Evolutionary conservation across 2,329 filamentous ascomycete genomes (phyloP).

Genomic region (Orbilia oligospora): DNA sequence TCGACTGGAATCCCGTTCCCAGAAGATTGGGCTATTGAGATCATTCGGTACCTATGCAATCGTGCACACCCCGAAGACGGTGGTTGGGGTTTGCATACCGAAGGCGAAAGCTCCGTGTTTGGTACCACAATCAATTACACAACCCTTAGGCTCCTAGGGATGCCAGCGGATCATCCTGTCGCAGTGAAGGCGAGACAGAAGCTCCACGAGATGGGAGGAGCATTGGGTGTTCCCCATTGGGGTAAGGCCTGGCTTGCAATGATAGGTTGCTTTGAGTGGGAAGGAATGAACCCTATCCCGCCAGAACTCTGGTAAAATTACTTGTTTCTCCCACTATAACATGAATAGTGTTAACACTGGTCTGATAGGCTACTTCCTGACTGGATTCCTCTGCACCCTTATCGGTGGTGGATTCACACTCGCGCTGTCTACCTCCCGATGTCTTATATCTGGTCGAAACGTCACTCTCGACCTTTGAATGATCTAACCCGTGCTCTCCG

Average conservation of each 20-base stretch:
- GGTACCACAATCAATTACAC: conserved; percentile 92
- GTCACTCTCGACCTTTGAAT: conserved; percentile 82
- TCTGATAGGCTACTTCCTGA: conserved; percentile 79
- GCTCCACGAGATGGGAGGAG: conserved; percentile 88
- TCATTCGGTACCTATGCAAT: conserved; percentile 91
- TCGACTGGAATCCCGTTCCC: conserved; percentile 90
- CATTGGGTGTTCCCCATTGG: conserved; percentile 89
- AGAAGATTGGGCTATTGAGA: conserved; percentile 83
- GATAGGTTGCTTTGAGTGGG: conserved; percentile 86
- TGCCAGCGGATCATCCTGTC: conserved; percentile 83
- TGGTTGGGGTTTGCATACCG: conserved; percentile 97
- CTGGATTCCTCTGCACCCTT: conserved; percentile 89
- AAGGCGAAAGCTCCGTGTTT: conserved; percentile 91
- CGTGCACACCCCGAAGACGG: conserved; percentile 88
- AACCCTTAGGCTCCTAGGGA: conserved; percentile 82
- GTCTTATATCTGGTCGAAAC: conserved; percentile 88
- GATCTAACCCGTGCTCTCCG: conserved; percentile 80
- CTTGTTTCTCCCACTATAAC: not conserved
- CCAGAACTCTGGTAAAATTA: conserved; percentile 83
- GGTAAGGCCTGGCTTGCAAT: conserved; percentile 95
- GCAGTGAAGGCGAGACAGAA: conserved; percentile 88
- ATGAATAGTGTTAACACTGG: conserved; percentile 34
- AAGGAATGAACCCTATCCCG: conserved; percentile 92
- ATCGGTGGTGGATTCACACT: conserved; percentile 99
- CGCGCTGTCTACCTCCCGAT: conserved; percentile 96